Conservation (phyloP, 208 protist species). For the Naegleria fowleri region DNA sequence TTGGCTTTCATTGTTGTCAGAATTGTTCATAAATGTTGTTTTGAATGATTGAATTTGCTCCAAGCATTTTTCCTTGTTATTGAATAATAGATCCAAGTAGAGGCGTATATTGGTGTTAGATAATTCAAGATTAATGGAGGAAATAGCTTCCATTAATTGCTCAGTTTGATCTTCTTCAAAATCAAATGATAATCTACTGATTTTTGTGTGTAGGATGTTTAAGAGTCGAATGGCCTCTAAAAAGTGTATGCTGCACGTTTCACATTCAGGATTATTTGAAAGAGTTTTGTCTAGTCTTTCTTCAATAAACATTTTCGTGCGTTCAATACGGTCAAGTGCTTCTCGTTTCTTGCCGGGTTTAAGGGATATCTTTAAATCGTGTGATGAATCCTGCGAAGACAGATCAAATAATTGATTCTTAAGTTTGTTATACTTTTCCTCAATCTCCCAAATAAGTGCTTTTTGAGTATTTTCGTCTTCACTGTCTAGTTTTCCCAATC, state of each 20-base stretch:
- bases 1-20: too few species aligned
- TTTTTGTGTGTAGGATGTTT: neutral
- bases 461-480: too few species aligned
- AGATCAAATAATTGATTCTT: neutral
- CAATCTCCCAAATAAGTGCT: too few species aligned
- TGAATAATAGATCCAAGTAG: too few species aligned
- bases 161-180: neutral
- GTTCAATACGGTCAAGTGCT: neutral
- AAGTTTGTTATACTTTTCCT: too few species aligned
- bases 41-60: too few species aligned
- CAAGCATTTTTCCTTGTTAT: too few species aligned
- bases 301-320: neutral
- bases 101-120: too few species aligned
- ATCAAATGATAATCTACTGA: neutral
- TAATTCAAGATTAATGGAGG: too few species aligned
- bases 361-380: neutral
- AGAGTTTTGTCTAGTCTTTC: neutral
- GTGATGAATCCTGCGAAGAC: neutral
- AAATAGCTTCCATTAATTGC: neutral
- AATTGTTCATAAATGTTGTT: too few species aligned
- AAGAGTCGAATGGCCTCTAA: neutral
- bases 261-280: neutral
- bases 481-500: too few species aligned
- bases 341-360: neutral
- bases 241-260: neutral